Evolutionary conservation across 768 basidiomycete species (phyloP).

Genomic region (Boletus reticulatus): DNA sequence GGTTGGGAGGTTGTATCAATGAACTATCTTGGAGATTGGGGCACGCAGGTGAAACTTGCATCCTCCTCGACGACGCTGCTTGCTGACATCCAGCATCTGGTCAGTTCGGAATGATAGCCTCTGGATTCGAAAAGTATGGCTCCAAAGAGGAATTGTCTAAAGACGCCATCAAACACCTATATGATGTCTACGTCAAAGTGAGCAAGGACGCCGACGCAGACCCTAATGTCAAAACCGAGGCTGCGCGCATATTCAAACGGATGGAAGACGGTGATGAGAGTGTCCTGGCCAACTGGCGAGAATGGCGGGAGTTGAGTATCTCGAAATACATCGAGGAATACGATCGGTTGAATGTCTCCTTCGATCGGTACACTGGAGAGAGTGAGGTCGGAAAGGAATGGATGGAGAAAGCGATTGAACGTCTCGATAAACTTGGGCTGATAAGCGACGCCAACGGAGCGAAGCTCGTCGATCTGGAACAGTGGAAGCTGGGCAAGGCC

Average conservation of each 20-base stretch:
- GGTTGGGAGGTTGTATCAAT: constrained; percentile 91
- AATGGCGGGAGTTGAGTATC: constrained; percentile 90
- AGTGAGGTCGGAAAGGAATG: constrained; percentile 71
- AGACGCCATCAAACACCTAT: constrained; percentile 94
- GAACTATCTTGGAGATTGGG: constrained; percentile 99
- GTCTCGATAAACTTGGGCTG: constrained; percentile 68
- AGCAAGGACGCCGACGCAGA: constrained; percentile 81
- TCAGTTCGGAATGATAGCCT: constrained; percentile 84
- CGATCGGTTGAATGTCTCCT: constrained; percentile 82
- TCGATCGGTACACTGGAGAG: constrained; percentile 92
- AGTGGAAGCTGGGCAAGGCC: constrained; percentile 90
- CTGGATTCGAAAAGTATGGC: constrained; percentile 92
- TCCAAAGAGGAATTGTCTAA: constrained; percentile 75
- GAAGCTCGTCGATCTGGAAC: constrained; percentile 81
- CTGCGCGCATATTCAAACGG: constrained; percentile 86
- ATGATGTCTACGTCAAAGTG: constrained; percentile 92
- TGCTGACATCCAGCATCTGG: background rate
- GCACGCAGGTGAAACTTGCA: constrained; percentile 72
- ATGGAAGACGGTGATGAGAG: constrained; percentile 93
- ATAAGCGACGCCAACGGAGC: constrained; percentile 74
- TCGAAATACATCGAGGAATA: constrained; percentile 88
- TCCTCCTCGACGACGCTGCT: background rate
- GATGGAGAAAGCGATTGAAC: constrained; percentile 68
- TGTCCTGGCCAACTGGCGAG: constrained; percentile 85
- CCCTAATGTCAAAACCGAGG: constrained; percentile 68